phyloP scores from a whole-genome alignment of 345 rosid species.

The Triadica sebifera region DNA sequence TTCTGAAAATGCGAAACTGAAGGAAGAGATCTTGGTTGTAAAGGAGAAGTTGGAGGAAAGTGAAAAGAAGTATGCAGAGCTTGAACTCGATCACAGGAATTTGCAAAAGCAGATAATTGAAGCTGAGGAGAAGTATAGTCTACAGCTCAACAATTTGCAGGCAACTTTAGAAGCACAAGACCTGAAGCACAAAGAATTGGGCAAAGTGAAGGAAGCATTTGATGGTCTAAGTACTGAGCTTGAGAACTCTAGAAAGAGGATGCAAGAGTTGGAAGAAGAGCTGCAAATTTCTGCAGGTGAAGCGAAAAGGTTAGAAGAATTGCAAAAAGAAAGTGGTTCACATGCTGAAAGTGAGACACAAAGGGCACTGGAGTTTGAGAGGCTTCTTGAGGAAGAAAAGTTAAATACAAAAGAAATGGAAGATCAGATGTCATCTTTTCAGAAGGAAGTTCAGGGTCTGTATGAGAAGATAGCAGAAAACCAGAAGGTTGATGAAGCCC shows the following conservation, averaged over 20 bases:
- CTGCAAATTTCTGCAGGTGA: conserved; percentile 55
- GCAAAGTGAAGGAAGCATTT: conserved; percentile 71
- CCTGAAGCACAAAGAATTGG: conserved; percentile 68
- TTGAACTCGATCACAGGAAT: conserved; percentile 58
- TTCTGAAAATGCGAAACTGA: conserved; percentile 52
- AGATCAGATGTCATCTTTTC: conserved; percentile 49
- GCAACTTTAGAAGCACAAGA: conserved; percentile 69
- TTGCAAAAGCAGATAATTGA: conserved; percentile 64
- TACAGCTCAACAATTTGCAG: conserved; percentile 54
- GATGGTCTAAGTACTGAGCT: conserved; percentile 61
- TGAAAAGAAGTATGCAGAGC: conserved; percentile 58
- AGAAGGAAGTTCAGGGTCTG: conserved; percentile 70
- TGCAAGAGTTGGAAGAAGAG: conserved; percentile 62
- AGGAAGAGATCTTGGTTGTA: conserved; percentile 53
- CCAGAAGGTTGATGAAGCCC: conserved; percentile 66
- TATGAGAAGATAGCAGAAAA: conserved; percentile 62
- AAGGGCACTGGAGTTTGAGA: conserved; percentile 73
- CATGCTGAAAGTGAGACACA: conserved; percentile 76
- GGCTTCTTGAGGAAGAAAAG: conserved; percentile 62
- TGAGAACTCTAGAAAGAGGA: conserved; percentile 59
- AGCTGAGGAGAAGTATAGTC: conserved; percentile 58
- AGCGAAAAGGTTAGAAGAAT: conserved; percentile 71
- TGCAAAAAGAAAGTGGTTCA: conserved; percentile 69
- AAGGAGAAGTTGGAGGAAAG: conserved; percentile 58
- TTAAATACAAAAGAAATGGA: conserved; percentile 59